Conservation (phyloP, 352 stramenopile species). For the Phytophthora melonis region DNA sequence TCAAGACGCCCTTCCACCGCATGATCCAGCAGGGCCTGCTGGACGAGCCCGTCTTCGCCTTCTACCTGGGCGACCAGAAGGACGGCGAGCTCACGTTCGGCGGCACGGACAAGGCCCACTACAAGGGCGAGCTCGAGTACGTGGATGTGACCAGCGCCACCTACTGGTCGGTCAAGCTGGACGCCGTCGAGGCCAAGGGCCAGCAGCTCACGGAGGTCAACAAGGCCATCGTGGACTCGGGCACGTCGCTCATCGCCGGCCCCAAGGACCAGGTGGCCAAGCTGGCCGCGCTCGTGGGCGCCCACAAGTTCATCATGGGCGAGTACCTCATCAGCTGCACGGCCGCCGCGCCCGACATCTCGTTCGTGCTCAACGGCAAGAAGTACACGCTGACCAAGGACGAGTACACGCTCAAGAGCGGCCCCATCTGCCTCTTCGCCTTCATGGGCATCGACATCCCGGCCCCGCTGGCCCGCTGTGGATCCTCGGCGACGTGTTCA, state of each 20-base stretch:
- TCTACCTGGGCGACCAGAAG: constrained; percentile 94
- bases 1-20: constrained; percentile 95
- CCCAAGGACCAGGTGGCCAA: constrained; percentile 91
- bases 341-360: constrained; percentile 90
- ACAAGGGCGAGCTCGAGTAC: constrained; percentile 94
- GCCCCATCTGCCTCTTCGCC: constrained; percentile 93
- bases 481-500: constrained; percentile 96
- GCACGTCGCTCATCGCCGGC: constrained; percentile 95
- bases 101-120: constrained; percentile 91
- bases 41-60: constrained; percentile 94
- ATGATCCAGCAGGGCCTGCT: constrained; percentile 91
- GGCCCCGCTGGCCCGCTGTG: constrained; percentile 73
- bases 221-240: constrained; percentile 96
- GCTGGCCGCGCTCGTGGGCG: constrained; percentile 88
- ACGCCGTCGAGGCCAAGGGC: constrained; percentile 65
- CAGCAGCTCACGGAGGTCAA: constrained; percentile 62
- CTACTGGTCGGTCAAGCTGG: constrained; percentile 84
- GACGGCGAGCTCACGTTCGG: constrained; percentile 84
- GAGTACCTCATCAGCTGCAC: constrained; percentile 97
- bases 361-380: constrained; percentile 93
- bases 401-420: constrained; percentile 94
- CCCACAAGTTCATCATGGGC: constrained; percentile 93
- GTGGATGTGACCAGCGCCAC: constrained; percentile 80
- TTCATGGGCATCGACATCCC: constrained; percentile 97
- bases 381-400: constrained; percentile 93